These are phyloP conservation scores for Penicillium sp. DNA, from an alignment of 2,329 filamentous ascomycete genomes.

Conservation along the genomic window DNA sequence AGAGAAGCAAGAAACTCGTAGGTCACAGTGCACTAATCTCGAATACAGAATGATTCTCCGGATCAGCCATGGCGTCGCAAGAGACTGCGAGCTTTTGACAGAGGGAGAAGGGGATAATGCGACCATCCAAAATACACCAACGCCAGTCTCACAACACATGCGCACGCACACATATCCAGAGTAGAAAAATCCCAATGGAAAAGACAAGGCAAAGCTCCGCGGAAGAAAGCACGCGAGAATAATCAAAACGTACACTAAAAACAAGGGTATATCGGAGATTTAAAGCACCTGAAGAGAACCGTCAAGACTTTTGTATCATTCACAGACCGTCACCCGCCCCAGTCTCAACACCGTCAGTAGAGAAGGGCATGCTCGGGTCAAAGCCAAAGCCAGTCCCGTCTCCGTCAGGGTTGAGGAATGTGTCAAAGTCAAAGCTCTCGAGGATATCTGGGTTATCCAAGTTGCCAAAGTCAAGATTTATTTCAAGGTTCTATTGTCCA, in stretches of 20 bases:
- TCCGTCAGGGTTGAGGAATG: slow-evolving; percentile 59
- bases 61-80: too few species aligned
- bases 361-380: slow-evolving; percentile 40
- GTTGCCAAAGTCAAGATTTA: slow-evolving; percentile 46
- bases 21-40: slow-evolving; percentile 31
- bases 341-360: slow-evolving; percentile 45
- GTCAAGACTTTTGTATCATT: slow-evolving; percentile 34
- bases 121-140: slow-evolving; percentile 36
- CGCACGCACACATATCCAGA: slow-evolving; percentile 30
- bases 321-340: slow-evolving; percentile 40
- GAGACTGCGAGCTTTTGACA: background rate
- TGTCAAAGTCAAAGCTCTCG: slow-evolving; percentile 64
- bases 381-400: slow-evolving; percentile 45
- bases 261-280: slow-evolving; percentile 40
- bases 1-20: slow-evolving; percentile 28
- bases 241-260: slow-evolving; percentile 40
- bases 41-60: slow-evolving; percentile 21
- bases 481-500: slow-evolving; percentile 30
- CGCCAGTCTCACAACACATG: slow-evolving; percentile 33
- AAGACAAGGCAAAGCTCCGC: slow-evolving; percentile 20
- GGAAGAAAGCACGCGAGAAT: slow-evolving; percentile 11
- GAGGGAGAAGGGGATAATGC: slow-evolving; percentile 22
- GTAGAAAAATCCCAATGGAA: slow-evolving; percentile 15
- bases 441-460: slow-evolving; percentile 49
- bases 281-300: slow-evolving; percentile 34